Evolutionary conservation across 176 grass and related monocot genomes (phyloP), one percentile per base, ranked within the genome.

Genomic region (Raddia distichophylla): DNA sequence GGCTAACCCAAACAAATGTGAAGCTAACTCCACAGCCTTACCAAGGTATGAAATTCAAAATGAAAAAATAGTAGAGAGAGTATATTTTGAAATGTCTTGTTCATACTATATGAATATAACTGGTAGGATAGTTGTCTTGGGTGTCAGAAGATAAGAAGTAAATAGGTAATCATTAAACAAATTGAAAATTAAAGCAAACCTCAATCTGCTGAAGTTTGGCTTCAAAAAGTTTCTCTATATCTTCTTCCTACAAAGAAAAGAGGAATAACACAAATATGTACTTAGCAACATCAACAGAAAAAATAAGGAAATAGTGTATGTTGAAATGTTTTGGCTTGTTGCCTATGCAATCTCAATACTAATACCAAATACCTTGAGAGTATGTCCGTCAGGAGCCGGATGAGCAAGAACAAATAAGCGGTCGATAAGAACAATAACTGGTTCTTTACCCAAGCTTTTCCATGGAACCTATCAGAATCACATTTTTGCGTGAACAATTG

Each of bases 401-500:
- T 98, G 86, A 71, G 95, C 95, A 87, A 98, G 92, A 91, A 95
- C 52, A 86, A 93, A 98, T 45, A 98, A 74, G 18, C 95, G 92
- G 74, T 98, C 95, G 5, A 98, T 94, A 53, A 93, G 86, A 86
- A 98, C 92, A 80, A 98, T 84, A 67, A 98, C 95, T 56, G 95
- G 95, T 76, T 98, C 95, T 89, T 98, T 98, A 71, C 95, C 95
- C 18, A 98, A 85, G 75, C 92, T 75, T 83, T 98, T 98, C 95
- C 95, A 98, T 64, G 95, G 95, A 78, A 98, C 95, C 95, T 98
- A 82, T 67, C 40, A 94, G 62, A 90, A 35, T 92, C 55, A 80
- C 12, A 74, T 66, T 17, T 76, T 45, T 46, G 76, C 45, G 69
- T 58, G 77, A 84, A 81, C 35, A 82, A 85, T 52, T 83, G 33